Evolutionary conservation across 768 basidiomycete species (phyloP).

Genomic region (Pholiota microspora): DNA sequence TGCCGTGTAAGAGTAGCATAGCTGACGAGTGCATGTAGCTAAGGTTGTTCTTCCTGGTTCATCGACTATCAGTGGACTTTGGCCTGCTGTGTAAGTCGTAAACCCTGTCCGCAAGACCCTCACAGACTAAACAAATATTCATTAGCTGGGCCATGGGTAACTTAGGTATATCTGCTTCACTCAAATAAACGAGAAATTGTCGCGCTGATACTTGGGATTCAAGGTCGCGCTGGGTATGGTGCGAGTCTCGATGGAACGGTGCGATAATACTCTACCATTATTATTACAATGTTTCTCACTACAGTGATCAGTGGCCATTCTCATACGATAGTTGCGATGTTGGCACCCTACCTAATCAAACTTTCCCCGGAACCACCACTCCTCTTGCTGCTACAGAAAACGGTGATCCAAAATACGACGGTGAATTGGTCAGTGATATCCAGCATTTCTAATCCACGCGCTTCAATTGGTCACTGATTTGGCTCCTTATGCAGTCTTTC

Average conservation of each 20-base stretch:
- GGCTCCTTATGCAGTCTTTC: constrained; percentile 45
- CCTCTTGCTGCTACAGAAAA: constrained; percentile 48
- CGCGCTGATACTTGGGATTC: no score
- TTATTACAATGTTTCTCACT: not conserved
- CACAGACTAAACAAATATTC: constrained; percentile 5
- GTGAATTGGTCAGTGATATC: constrained; percentile 29
- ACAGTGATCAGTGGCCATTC: constrained; percentile 59
- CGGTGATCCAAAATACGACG: constrained; percentile 41
- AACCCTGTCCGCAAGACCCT: not conserved
- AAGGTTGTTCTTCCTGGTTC: constrained; percentile 27
- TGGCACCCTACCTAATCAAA: constrained; percentile 80
- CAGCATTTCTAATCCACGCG: not conserved
- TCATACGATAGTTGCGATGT: constrained; percentile 77
- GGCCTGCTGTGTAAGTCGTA: constrained; percentile 36
- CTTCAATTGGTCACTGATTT: no score
- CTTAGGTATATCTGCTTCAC: constrained; percentile 40
- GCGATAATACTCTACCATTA: constrained; percentile 12
- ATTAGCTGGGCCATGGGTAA: constrained; percentile 48
- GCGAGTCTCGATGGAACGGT: constrained; percentile 69
- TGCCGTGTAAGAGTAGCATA: constrained; percentile 4
- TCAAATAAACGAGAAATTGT: no score
- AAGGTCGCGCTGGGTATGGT: constrained; percentile 74
- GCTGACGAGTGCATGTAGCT: constrained; percentile 19
- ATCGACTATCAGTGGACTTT: constrained; percentile 27
- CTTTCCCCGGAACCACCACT: constrained; percentile 51